Base-by-base conservation (phyloP, 768 basidiomycete species). In the Coprinopsis strossmayeri region DNA sequence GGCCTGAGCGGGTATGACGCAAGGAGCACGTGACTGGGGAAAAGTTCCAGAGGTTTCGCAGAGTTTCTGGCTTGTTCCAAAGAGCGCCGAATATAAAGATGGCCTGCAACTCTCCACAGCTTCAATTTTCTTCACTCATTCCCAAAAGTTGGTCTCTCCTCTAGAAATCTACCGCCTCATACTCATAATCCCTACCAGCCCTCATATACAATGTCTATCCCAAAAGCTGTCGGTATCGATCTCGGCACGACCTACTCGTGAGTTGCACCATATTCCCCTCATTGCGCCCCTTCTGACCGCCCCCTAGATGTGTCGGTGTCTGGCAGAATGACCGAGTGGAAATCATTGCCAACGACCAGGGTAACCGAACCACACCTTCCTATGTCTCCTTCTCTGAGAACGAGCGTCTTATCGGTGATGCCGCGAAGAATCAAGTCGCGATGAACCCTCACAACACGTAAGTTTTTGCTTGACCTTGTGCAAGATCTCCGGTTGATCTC, bases 251-350 rank as follows among this genome's bases (percentile, higher is more conserved):
- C 93, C 45, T 91, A 91, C 77, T 91, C 88, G 87, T 90, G 64
- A 56, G 86, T 77, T 10, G 17, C 15, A 26, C 45, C 39, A 47
- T 21, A n/a, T n/a, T n/a, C n/a, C n/a, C 25, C 11, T 27, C 25
- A 27, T 15, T 11, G 3, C 34, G 18, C 24, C 18, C 56, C 40
- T 49, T 24, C 41, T 25, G 10, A 45, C 44, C 21, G 48, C 38
- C 52, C 51, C 24, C 65, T 42, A 93, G 90, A n/a, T 97, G 94
- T 69, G 95, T 97, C 61, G 95, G 90, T 78, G 94, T 98, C 54
- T 98, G 94, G 93, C 91, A 94, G 78, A 93, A 96, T 63, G 95
- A 98, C 76, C 90, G 94, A 65, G 94, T 96, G 56, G 94, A 96
- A 73, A 96, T 96, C 75, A 97, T 97, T 65, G 88, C 88, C 71